Base-by-base conservation (phyloP, 1,284 basidiomycete species). In the Pseudozyma hubeiensis region DNA sequence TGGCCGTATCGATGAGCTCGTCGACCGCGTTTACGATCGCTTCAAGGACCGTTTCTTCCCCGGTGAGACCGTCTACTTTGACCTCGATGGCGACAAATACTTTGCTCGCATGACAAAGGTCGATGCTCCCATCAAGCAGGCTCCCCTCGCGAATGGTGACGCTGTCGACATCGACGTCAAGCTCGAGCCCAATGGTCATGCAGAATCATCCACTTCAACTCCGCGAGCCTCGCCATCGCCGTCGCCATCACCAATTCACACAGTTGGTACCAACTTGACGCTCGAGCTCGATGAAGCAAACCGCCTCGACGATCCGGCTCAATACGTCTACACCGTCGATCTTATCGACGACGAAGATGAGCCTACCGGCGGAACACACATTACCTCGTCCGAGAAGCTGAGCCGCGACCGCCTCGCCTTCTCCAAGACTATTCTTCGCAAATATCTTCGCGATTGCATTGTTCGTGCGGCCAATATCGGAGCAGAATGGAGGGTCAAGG, bases 1-100 rank as follows among this genome's bases (percentile, higher is more conserved):
- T 85, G 94, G 95, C 44, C 91, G 96, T 69, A 88, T 99, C 61
- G 96, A 98, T 86, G 91, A 93, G 79, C 88, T 99, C 16, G 93
- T 96, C 5, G 96, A 99, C 84, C 90, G 91, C 53, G 92, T 97
- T 41, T 97, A 90, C 83, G 96, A 98, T 75, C 90, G 96, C 45
- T 97, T 94, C 88, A 93, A 94, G 79, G 91, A 97, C 86, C 90
- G 96, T 39, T 99, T 94, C 86, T 99, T 94, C 84, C 87, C 89
- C 49, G 90, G 90, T 72, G 96, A 99, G 86, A 53, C 63, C 9
- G 74, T 84, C 31, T 80, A 82, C 37, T 79, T 86, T 29, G 85
- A 85, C 49, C 53, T 83, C 17, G 60, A 76, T 5, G 68, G 81
- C 24, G 84, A 83, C 64, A 82, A 92, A 81, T 94, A 91, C 85